Evolutionary conservation across 768 basidiomycete species (phyloP).

Genomic region (Suillus paluster): DNA sequence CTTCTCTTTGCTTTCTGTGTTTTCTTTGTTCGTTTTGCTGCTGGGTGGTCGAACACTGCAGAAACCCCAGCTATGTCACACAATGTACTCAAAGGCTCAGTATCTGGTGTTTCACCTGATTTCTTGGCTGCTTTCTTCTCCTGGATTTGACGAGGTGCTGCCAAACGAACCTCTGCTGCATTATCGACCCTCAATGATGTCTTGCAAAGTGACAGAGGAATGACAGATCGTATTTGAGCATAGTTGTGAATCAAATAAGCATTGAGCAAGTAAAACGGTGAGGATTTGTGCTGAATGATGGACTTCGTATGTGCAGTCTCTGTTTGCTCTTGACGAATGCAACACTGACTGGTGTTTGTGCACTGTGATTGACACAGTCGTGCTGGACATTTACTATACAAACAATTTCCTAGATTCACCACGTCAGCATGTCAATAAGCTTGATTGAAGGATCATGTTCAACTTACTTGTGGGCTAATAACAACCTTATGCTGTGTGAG

Average conservation of each 20-base stretch:
- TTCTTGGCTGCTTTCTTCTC: not conserved
- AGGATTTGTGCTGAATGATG: not conserved
- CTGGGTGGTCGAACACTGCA: too few relatives aligned
- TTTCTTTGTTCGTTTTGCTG: too few relatives aligned
- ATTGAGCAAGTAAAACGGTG: not conserved
- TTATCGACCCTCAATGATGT: not conserved
- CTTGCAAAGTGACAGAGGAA: not conserved
- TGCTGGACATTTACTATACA: constrained; percentile 7
- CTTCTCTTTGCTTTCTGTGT: too few relatives aligned
- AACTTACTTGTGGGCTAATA: constrained; percentile 5
- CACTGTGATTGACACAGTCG: not conserved
- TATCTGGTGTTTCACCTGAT: not conserved
- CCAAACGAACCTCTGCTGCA: not conserved
- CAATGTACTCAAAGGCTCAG: not conserved
- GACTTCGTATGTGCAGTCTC: not conserved
- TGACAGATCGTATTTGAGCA: constrained; percentile 8
- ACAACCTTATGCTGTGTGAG: constrained; percentile 3
- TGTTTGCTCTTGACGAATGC: not conserved
- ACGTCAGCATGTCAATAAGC: not conserved
- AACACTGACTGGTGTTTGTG: not conserved
- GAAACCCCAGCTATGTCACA: not conserved
- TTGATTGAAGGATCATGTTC: not conserved
- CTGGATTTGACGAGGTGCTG: too few relatives aligned
- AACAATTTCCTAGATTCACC: not conserved
- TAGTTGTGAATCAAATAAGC: constrained; percentile 3